phyloP scores from a whole-genome alignment of 768 basidiomycete species.

The Trichaptum fuscoviolaceum region DNA sequence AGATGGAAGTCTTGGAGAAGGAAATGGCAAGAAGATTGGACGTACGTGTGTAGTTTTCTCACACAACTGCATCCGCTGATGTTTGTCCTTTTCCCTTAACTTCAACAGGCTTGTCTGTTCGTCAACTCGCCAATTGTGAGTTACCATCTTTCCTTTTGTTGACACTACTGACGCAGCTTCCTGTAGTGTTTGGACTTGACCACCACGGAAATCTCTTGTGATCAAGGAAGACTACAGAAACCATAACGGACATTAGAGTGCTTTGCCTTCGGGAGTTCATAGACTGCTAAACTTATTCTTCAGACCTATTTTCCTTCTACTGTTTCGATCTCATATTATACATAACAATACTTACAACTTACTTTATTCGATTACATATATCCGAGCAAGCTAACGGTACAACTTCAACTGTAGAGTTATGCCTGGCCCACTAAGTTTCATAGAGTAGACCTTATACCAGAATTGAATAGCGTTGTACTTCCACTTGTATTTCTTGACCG shows the following conservation, averaged over 20 bases:
- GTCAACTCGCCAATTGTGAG: slow-evolving; percentile 41
- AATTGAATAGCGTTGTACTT: background rate
- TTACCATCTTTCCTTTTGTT: background rate
- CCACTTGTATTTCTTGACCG: background rate
- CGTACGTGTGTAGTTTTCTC: slow-evolving; percentile 29
- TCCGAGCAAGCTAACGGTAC: background rate
- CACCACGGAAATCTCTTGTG: slow-evolving; percentile 12
- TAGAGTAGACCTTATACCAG: background rate
- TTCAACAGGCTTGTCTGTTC: slow-evolving; percentile 37
- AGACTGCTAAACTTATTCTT: background rate
- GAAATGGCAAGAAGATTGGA: slow-evolving; percentile 51
- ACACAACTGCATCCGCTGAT: background rate
- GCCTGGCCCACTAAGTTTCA: background rate
- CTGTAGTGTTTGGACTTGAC: slow-evolving; percentile 24
- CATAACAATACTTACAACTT: background rate
- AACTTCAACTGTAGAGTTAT: background rate
- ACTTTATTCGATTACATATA: background rate
- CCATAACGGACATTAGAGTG: background rate
- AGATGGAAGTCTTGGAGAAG: slow-evolving; percentile 60
- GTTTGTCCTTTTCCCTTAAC: slow-evolving; percentile 5
- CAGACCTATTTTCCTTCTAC: background rate
- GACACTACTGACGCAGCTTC: slow-evolving; percentile 3
- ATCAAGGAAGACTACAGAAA: background rate
- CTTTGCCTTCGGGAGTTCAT: too few relatives aligned
- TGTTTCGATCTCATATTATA: background rate